A percentile compares a stretch with the other conserved stretches of the same genome.
Conservation (phyloP, 768 basidiomycete genomes). For the Rickenella mellea region DNA sequence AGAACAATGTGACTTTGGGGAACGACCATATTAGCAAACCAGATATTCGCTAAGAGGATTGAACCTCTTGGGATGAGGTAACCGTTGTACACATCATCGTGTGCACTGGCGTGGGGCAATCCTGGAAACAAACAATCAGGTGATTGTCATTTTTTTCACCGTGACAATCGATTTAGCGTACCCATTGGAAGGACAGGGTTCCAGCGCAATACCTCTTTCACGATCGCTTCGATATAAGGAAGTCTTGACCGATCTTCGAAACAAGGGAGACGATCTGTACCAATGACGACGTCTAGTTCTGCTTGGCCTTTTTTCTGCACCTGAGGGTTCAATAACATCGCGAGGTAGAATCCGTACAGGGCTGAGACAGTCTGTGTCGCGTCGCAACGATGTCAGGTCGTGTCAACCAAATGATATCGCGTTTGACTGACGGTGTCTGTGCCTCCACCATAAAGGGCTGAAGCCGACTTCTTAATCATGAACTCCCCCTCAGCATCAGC, state of each 20-base stretch:
- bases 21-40: conserved; percentile 4
- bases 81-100: conserved; percentile 11
- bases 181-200: background rate
- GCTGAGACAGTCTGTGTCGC: conserved; percentile 1
- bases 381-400: no score
- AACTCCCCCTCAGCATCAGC: conserved; percentile 4
- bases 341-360: background rate
- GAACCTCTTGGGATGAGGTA: conserved; percentile 12
- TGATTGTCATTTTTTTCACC: background rate
- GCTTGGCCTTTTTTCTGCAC: conserved; percentile 2
- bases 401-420: no score
- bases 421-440: conserved; percentile 2
- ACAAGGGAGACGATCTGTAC: background rate
- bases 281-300: conserved; percentile 1
- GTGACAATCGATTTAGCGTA: background rate
- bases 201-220: conserved; percentile 2
- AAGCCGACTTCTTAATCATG: conserved; percentile 13
- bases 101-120: conserved; percentile 2
- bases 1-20: no score
- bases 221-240: conserved; percentile 2
- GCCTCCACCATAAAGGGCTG: conserved; percentile 12
- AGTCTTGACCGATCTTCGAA: background rate
- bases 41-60: conserved; percentile 10
- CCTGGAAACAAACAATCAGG: background rate
- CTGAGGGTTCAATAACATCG: conserved; percentile 3